Base-by-base conservation (phyloP, 1,139 yeast species). In the Hansenula sp. region DNA sequence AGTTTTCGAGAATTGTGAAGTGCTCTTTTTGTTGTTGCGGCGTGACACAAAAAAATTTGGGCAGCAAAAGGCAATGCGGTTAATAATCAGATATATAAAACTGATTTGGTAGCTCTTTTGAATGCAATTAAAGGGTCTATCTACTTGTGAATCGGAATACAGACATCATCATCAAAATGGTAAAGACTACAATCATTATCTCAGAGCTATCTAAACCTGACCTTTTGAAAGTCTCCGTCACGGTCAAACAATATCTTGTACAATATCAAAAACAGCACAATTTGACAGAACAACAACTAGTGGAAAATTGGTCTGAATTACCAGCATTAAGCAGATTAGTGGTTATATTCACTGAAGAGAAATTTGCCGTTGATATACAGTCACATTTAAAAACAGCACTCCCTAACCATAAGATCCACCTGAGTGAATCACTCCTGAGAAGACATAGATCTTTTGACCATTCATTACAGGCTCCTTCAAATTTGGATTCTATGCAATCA, bases 231-330 rank as follows among this genome's bases (percentile, higher is more conserved):
- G 42, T 53, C 8, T 57, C 59, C 12, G 27, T 36, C 7, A 6
- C 11, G 5, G 42, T 54, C 32, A 54, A 54, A 36, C 16, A 37
- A 2, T 51, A 50, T 3, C 41, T 57, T 6, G 40, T 33, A 2
- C n/a, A 24, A 7, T 37, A 17, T 8, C 10, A 38, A 18, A 33
- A 17, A 9, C n/a, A 31, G 19, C 24, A 31, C n/a, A 25, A 36
- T 11, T 28, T 38, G 3, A 27, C n/a, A 2, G 59, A 61, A 37
- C 54, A 41, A 1, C 41, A 43, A 2, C 31, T 65, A 35, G 67
- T 75, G 31, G 59, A 63, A 36, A 65, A 71, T 47, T 75, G 79
- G 79, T 67, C 76, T 11, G 71, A 66, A 41, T 54, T 75, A 33
- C 70, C 77, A 11, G 71, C 70, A 43, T 60, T 74, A 42, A 63